Evolutionary conservation across 2,329 filamentous ascomycete species (phyloP).

Genomic region (Colletotrichum destructivum): DNA sequence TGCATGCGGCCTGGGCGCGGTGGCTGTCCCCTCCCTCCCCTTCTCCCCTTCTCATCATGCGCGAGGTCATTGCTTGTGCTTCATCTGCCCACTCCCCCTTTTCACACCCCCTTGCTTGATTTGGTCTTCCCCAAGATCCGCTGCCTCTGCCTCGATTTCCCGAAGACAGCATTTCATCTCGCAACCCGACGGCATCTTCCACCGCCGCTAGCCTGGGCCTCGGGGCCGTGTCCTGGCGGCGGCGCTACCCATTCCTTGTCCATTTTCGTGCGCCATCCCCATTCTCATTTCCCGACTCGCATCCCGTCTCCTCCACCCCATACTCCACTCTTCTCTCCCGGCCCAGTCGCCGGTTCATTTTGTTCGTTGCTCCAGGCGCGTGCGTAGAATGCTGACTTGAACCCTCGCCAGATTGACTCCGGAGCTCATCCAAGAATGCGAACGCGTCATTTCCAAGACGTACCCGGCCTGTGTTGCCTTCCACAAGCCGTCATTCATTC

Average conservation of each 20-base stretch:
- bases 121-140: constrained; percentile 21
- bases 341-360: constrained; percentile 27
- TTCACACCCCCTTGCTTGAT: constrained; percentile 1
- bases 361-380: constrained; percentile 1
- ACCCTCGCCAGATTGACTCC: constrained; percentile 62
- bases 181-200: constrained; percentile 33
- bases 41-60: constrained; percentile 20
- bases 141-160: constrained; percentile 36
- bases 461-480: constrained; percentile 74
- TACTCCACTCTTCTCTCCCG: constrained; percentile 36
- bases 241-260: constrained; percentile 10
- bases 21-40: constrained; percentile 30
- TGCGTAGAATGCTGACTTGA: constrained; percentile 29
- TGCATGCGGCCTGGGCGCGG: constrained; percentile 42
- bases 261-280: constrained; percentile 29
- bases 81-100: constrained; percentile 12
- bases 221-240: constrained; percentile 28
- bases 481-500: constrained; percentile 74
- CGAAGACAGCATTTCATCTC: constrained; percentile 28
- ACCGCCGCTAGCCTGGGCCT: constrained; percentile 30
- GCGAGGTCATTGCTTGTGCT: constrained; percentile 21
- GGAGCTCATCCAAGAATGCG: constrained; percentile 71
- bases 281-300: constrained; percentile 40
- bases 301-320: constrained; percentile 29
- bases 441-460: constrained; percentile 73